These are phyloP conservation scores for Coniferiporia sulphurascens DNA, from an alignment of 1,284 basidiomycete genomes.

Conservation along the genomic window DNA sequence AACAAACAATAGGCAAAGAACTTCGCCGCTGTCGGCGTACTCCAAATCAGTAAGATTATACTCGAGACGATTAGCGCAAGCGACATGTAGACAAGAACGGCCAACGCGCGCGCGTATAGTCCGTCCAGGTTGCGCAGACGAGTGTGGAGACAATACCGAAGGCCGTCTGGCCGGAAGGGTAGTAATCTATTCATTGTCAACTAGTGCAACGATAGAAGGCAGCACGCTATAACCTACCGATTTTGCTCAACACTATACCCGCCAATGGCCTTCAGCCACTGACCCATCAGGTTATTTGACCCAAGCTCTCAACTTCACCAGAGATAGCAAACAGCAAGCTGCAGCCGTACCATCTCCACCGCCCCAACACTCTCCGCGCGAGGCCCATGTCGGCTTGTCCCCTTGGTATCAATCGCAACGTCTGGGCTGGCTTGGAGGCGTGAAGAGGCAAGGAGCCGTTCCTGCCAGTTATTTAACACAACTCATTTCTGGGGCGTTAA, in stretches of 20 bases:
- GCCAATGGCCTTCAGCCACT: conserved; percentile 63
- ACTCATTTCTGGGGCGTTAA: conserved; percentile 12
- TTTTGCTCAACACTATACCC: conserved; percentile 58
- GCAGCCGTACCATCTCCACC: conserved; percentile 70
- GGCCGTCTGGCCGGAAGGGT: conserved; percentile 61
- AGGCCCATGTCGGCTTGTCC: conserved; percentile 45
- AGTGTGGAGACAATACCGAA: conserved; percentile 61
- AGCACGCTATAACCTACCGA: conserved; percentile 33
- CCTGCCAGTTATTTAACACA: conserved; percentile 32
- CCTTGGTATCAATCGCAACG: conserved; percentile 22
- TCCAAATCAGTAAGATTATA: conserved; percentile 55
- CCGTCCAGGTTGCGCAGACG: conserved; percentile 59
- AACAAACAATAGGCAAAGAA: conserved; percentile 64
- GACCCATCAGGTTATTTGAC: conserved; percentile 72
- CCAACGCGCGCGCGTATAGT: conserved; percentile 51
- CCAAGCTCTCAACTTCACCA: conserved; percentile 69
- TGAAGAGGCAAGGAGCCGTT: conserved; percentile 46
- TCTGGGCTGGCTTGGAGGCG: conserved; percentile 39
- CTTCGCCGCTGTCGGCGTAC: conserved; percentile 49
- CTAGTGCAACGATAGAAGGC: background rate
- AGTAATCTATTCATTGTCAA: conserved; percentile 42
- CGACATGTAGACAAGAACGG: conserved; percentile 65
- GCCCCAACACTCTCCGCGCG: conserved; percentile 47
- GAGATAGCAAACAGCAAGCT: conserved; percentile 59
- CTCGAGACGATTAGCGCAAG: conserved; percentile 47